Evolutionary conservation across 306 rosid genomes (phyloP), one percentile per base, ranked within the genome.

Genomic region (Gleditsia sinensis): DNA sequence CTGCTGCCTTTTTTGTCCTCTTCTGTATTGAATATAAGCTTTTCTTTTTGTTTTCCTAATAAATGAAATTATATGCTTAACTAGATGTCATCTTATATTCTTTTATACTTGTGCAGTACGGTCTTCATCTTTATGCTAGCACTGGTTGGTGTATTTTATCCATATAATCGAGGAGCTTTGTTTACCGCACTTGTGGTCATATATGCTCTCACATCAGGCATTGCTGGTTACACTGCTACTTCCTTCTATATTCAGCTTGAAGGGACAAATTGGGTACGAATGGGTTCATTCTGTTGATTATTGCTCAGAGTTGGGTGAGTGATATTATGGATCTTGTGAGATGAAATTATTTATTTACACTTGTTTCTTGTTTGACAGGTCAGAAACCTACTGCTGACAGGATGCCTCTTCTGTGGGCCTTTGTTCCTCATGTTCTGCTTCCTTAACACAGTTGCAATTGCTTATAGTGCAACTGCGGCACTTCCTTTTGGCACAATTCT

Each of bases 371-470:
- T 79, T 79, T 67, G 49, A 58, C 87, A 94, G 98, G 98, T 94
- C 75, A 89, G 98, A 80, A 94, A 94, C 75, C 83, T 94, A 30
- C 80, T 94, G 76, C 89, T 94, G 69, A 91, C 98, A 19, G 98
- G 98, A 71, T 91, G 96, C 89, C 96, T 94, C 76, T 94, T 94
- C 57, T 94, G 98, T 71, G 98, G 98, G 54, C 98, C 98, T 45
- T 89, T 94, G 69, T 91, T 91, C 86, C 75, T 94, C 67, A 94
- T 91, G 79, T 91, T 94, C 81, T 94, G 98, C 85, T 94, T 94
- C 86, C 98, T 94, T 14, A 94, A 94, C 81, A 94, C 98, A 9
- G 97, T 94, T 72, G 98, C 98, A 56, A 94, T 94, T 79, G 94
- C 87, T 74, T 94, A 94, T 58, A 88, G 78, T 53, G 98, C 98